These are phyloP conservation scores for Pseudevernia furfuracea DNA, from an alignment of 495 filamentous ascomycete species.

Conservation along the genomic window DNA sequence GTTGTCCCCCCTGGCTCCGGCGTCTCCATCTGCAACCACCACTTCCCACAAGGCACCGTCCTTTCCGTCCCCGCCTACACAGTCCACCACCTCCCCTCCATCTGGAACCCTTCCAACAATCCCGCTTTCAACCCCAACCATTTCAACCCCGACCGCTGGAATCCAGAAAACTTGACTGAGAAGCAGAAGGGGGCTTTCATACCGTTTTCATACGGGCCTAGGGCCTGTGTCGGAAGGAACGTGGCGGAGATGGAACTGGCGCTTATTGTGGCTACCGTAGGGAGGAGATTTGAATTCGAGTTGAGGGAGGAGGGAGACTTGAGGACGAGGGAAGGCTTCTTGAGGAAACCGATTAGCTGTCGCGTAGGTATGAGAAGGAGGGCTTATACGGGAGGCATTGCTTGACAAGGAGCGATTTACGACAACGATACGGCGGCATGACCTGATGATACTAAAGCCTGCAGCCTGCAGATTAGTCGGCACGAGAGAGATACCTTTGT, in stretches of 20 bases:
- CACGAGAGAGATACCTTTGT: no score
- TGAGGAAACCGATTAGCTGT: slow-evolving; percentile 77
- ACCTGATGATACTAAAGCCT: no score
- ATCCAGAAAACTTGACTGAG: slow-evolving; percentile 42
- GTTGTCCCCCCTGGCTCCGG: slow-evolving; percentile 58
- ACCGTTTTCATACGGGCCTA: slow-evolving; percentile 74
- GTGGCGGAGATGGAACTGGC: slow-evolving; percentile 92
- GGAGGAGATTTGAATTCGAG: slow-evolving; percentile 66
- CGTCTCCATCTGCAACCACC: slow-evolving; percentile 48
- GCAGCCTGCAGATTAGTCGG: no score
- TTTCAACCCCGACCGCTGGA: slow-evolving; percentile 82
- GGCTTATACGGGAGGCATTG: neutral
- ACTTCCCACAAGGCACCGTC: slow-evolving; percentile 67
- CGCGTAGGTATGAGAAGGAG: slow-evolving; percentile 60
- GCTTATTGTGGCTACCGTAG: slow-evolving; percentile 70
- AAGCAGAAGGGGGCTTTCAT: slow-evolving; percentile 75
- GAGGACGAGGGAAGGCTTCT: slow-evolving; percentile 80
- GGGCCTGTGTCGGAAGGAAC: slow-evolving; percentile 76
- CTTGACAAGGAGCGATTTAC: neutral
- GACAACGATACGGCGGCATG: no score
- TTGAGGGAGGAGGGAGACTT: slow-evolving; percentile 56
- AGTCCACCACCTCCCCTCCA: slow-evolving; percentile 71
- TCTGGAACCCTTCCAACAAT: slow-evolving; percentile 63
- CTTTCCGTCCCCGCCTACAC: slow-evolving; percentile 81
- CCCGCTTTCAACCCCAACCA: slow-evolving; percentile 47